phyloP scores from a whole-genome alignment of 352 stramenopile genomes.

The Hyaloperonospora arabidopsidis region DNA sequence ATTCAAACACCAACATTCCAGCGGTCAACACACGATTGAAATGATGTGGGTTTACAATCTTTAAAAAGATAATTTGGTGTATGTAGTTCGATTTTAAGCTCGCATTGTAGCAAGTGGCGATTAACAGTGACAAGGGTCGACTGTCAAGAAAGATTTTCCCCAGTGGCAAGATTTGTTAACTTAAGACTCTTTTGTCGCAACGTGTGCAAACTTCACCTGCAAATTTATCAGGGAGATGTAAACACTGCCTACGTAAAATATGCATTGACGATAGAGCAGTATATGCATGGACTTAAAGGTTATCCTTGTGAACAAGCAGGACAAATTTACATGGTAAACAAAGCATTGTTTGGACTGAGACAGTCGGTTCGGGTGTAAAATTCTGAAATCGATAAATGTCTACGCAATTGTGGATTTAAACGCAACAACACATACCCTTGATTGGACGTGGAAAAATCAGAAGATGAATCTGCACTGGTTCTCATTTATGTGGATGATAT shows the following conservation, averaged over 20 bases:
- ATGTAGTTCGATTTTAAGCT: conserved; percentile 4
- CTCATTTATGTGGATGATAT: neutral
- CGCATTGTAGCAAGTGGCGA: conserved; percentile 10
- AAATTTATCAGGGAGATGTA: conserved; percentile 3
- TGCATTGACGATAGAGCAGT: neutral
- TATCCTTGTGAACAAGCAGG: neutral
- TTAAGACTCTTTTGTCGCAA: conserved; percentile 7
- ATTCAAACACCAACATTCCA: neutral
- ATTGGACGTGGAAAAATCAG: neutral
- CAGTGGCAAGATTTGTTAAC: conserved; percentile 3
- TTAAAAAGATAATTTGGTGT: conserved; percentile 7
- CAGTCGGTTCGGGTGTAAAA: neutral
- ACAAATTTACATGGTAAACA: neutral
- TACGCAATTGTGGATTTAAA: too few relatives aligned
- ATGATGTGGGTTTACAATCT: conserved; percentile 13
- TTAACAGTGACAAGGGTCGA: conserved; percentile 7
- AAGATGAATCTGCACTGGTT: neutral
- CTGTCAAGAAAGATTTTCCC: conserved; percentile 4
- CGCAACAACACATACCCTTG: neutral
- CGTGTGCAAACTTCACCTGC: neutral
- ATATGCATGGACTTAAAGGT: neutral
- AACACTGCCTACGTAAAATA: conserved; percentile 2
- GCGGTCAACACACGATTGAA: neutral
- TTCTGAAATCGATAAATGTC: too few relatives aligned
- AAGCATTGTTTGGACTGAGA: neutral